phyloP scores from a whole-genome alignment of 2,329 filamentous ascomycete genomes.

The Alternaria angustiovoidea region DNA sequence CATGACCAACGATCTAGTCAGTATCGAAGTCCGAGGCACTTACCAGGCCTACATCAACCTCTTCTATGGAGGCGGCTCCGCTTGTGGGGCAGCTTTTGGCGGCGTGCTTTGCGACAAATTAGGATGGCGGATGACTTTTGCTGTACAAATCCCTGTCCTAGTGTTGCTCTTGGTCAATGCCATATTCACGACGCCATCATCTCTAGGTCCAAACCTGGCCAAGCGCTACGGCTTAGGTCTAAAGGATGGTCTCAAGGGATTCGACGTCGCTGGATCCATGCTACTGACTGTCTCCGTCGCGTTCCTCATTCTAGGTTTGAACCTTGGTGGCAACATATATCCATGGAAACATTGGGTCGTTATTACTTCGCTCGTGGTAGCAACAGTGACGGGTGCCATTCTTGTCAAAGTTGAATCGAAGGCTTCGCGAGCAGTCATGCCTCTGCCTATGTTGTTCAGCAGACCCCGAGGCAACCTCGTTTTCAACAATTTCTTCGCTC shows the following conservation, averaged over 20 bases:
- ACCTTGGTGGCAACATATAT: constrained; percentile 62
- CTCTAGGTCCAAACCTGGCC: constrained; percentile 56
- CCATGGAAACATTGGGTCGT: constrained; percentile 62
- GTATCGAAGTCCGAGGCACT: constrained; percentile 74
- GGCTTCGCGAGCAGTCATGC: constrained; percentile 58
- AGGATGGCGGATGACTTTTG: constrained; percentile 77
- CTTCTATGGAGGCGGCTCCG: constrained; percentile 62
- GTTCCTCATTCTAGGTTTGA: constrained; percentile 60
- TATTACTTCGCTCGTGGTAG: constrained; percentile 56
- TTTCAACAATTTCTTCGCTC: constrained; percentile 62
- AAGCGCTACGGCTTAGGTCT: constrained; percentile 52
- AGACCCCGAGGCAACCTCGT: constrained; percentile 59
- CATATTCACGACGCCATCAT: constrained; percentile 54
- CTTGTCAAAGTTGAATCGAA: constrained; percentile 53
- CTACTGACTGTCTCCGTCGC: constrained; percentile 58
- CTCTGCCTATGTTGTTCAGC: constrained; percentile 57
- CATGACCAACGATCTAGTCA: constrained; percentile 76
- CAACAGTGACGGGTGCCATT: constrained; percentile 50
- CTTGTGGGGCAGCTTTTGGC: constrained; percentile 71
- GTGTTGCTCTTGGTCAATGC: constrained; percentile 55
- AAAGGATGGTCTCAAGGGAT: constrained; percentile 55
- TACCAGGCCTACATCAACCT: constrained; percentile 76
- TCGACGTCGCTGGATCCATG: constrained; percentile 60
- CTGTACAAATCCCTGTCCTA: constrained; percentile 61
- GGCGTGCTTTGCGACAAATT: constrained; percentile 73